Evolutionary conservation across 208 protist genomes (phyloP).

Genomic region (Wallacemonas sp.): DNA sequence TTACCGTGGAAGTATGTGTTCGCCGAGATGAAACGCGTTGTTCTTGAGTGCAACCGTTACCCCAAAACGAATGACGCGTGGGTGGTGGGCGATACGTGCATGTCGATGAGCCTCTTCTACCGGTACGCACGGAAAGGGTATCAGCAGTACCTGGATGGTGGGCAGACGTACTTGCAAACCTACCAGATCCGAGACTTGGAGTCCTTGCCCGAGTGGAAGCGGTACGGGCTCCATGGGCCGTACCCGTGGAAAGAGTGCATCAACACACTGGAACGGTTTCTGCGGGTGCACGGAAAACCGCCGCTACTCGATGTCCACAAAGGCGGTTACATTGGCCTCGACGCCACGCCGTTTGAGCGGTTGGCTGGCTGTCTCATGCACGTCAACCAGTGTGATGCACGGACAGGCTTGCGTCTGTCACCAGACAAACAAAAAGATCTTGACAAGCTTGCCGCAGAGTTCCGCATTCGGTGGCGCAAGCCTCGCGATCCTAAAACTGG

Average conservation of each 20-base stretch:
- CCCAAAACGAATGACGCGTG: slow-evolving; percentile 82
- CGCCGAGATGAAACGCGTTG: slow-evolving; percentile 65
- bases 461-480: slow-evolving; percentile 66
- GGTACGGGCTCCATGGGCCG: slow-evolving; percentile 68
- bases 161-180: slow-evolving; percentile 54
- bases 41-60: slow-evolving; percentile 73
- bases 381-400: slow-evolving; percentile 73
- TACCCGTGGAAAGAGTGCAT: slow-evolving; percentile 82
- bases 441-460: slow-evolving; percentile 45
- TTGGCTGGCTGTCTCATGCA: slow-evolving; percentile 70
- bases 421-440: slow-evolving; percentile 54
- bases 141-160: slow-evolving; percentile 33
- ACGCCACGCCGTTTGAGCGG: slow-evolving; percentile 75
- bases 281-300: slow-evolving; percentile 30
- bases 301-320: slow-evolving; percentile 76
- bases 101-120: slow-evolving; percentile 80
- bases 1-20: slow-evolving; percentile 74
- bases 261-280: slow-evolving; percentile 35
- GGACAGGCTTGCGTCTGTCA: slow-evolving; percentile 31
- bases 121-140: slow-evolving; percentile 68
- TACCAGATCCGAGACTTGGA: slow-evolving; percentile 78
- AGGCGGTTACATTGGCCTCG: slow-evolving; percentile 76
- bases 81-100: slow-evolving; percentile 66
- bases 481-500: slow-evolving; percentile 37
- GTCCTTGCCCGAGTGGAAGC: slow-evolving; percentile 55